Percentiles rank a stretch among this genome's conserved stretches.
Evolutionary conservation across 139 green algal genomes (phyloP).

Genomic region (Chlorella sorokiniana): DNA sequence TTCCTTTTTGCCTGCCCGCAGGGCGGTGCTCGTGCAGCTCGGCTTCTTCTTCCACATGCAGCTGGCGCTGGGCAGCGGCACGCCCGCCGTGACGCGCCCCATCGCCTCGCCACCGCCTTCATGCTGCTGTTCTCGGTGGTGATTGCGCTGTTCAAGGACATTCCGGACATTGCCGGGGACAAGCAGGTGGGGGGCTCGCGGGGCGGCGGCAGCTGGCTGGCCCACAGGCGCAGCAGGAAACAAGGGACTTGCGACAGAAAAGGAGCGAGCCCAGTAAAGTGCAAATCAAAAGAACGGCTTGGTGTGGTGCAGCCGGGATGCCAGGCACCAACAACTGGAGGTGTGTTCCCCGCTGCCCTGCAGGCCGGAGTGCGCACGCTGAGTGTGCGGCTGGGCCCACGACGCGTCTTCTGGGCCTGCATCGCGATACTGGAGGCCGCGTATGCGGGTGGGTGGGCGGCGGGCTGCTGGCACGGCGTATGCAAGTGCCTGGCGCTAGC

Average conservation of each 20-base stretch:
- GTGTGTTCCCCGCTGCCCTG: neutral
- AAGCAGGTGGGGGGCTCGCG: conserved; percentile 25
- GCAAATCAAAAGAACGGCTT: too few species aligned
- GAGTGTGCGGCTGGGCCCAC: conserved; percentile 77
- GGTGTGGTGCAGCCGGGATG: too few species aligned
- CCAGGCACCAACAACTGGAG: too few species aligned
- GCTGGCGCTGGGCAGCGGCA: conserved; percentile 41
- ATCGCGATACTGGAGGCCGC: conserved; percentile 66
- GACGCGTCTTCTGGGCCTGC: conserved; percentile 86
- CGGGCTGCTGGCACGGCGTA: neutral
- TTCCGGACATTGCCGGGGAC: conserved; percentile 91
- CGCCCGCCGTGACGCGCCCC: conserved; percentile 35
- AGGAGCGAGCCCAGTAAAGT: too few species aligned
- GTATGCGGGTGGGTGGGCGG: conserved; percentile 70
- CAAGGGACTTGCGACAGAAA: too few species aligned
- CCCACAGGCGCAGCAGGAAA: neutral
- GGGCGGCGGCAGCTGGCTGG: neutral
- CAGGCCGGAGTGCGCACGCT: conserved; percentile 78
- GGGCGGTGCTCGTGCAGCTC: conserved; percentile 71
- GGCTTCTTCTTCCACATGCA: conserved; percentile 92
- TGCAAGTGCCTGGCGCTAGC: neutral
- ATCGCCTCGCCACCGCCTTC: conserved; percentile 76
- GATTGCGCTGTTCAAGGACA: conserved; percentile 98
- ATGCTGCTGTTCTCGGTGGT: conserved; percentile 94
- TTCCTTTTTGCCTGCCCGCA: neutral